Conservation (phyloP, 2,329 filamentous ascomycete genomes). For the Mycosphaerelloides madeirae region DNA sequence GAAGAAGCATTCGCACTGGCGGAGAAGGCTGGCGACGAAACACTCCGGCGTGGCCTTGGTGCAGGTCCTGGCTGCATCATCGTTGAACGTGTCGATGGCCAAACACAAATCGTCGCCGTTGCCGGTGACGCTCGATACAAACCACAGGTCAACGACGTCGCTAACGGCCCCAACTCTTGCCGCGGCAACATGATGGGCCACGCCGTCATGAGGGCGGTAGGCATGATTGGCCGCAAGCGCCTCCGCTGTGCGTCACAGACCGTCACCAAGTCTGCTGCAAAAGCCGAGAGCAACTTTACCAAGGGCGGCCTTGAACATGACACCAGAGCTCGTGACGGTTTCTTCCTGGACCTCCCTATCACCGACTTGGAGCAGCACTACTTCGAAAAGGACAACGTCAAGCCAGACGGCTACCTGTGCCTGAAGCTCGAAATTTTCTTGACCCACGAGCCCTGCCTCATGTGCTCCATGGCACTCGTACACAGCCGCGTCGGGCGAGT, state of each 20-base stretch:
- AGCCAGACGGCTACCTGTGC: conserved; percentile 82
- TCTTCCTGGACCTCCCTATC: conserved; percentile 65
- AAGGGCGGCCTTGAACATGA: conserved; percentile 32
- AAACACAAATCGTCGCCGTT: conserved; percentile 60
- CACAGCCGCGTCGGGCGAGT: conserved; percentile 88
- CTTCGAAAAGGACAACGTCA: conserved; percentile 60
- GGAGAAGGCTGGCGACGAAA: conserved; percentile 57
- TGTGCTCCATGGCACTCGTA: conserved; percentile 94
- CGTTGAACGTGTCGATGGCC: conserved; percentile 55
- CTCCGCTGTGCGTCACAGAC: conserved; percentile 31
- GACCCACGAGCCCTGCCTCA: conserved; percentile 92
- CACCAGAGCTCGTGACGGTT: conserved; percentile 42
- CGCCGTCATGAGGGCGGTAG: conserved; percentile 71
- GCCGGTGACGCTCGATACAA: conserved; percentile 73
- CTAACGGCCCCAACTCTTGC: conserved; percentile 20
- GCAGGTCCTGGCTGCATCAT: conserved; percentile 71
- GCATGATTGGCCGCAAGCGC: conserved; percentile 66
- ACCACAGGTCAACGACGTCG: conserved; percentile 28
- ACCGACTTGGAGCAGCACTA: conserved; percentile 61
- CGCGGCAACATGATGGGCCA: conserved; percentile 74
- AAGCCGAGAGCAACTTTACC: conserved; percentile 29
- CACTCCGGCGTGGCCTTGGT: conserved; percentile 56
- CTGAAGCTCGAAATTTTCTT: conserved; percentile 90
- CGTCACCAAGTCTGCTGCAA: conserved; percentile 27
- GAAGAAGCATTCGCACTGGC: conserved; percentile 60